Evolutionary conservation across 305 asterid species (phyloP).

Genomic region (Solanum hybrid): DNA sequence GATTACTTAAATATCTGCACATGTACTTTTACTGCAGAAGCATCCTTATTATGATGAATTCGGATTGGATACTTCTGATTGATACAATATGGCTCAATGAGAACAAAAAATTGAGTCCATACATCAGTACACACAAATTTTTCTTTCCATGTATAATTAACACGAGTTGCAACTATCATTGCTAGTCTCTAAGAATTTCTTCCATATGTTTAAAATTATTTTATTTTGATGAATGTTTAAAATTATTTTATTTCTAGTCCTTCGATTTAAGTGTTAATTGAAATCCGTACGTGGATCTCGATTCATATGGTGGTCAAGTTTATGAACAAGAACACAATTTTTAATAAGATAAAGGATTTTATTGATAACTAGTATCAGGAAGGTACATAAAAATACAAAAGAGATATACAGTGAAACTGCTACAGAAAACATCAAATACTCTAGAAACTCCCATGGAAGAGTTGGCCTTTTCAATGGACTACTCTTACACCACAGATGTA

Average conservation of each 20-base stretch:
- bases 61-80: background rate
- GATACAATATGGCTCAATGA: background rate
- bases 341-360: background rate
- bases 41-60: background rate
- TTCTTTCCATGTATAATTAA: background rate
- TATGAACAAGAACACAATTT: background rate
- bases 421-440: background rate
- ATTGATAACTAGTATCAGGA: background rate
- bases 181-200: background rate
- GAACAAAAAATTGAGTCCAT: background rate
- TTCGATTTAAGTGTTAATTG: background rate
- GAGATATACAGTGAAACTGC: background rate
- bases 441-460: background rate
- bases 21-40: background rate
- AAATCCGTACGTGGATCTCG: background rate
- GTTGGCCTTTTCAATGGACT: background rate
- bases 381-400: background rate
- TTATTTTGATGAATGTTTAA: background rate
- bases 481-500: background rate
- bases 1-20: background rate
- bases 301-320: background rate
- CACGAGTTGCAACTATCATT: background rate
- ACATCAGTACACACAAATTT: background rate
- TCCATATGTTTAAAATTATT: background rate
- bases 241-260: background rate